These are phyloP conservation scores for Stenocarpella maydis DNA, from an alignment of 2,329 filamentous ascomycete genomes.

Conservation along the genomic window DNA sequence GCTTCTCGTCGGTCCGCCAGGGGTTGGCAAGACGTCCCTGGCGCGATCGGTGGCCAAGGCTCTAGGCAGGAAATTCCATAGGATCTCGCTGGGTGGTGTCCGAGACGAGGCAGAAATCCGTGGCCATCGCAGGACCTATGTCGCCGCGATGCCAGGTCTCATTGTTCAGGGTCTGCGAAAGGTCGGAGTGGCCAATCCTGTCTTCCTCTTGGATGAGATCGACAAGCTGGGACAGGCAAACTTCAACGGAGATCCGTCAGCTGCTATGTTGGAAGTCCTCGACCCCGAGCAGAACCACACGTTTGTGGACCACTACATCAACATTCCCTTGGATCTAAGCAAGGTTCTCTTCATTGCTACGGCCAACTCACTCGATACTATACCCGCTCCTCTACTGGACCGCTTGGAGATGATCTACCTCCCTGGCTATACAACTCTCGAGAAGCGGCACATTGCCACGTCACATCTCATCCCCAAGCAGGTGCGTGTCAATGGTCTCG, in stretches of 20 bases:
- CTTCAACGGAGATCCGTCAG: slow-evolving; percentile 93
- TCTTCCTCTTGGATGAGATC: slow-evolving; percentile 95
- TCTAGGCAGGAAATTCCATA: slow-evolving; percentile 92
- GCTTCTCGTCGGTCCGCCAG: slow-evolving; percentile 90
- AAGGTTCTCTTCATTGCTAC: slow-evolving; percentile 98
- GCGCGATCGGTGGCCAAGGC: slow-evolving; percentile 93
- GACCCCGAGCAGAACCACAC: slow-evolving; percentile 97
- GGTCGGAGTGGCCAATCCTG: slow-evolving; percentile 93
- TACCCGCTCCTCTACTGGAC: slow-evolving; percentile 91
- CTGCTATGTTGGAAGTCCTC: slow-evolving; percentile 96
- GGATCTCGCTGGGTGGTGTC: slow-evolving; percentile 95
- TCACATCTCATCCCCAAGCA: slow-evolving; percentile 97
- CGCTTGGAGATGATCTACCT: slow-evolving; percentile 97
- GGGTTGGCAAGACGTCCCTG: slow-evolving; percentile 94
- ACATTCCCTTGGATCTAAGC: slow-evolving; percentile 93
- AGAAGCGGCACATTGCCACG: slow-evolving; percentile 94
- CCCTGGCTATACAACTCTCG: slow-evolving; percentile 93
- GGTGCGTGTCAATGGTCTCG: slow-evolving; percentile 86
- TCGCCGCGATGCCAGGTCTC: slow-evolving; percentile 97
- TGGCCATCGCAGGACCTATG: slow-evolving; percentile 93
- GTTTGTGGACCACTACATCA: slow-evolving; percentile 96
- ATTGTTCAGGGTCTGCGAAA: slow-evolving; percentile 95
- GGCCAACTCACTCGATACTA: slow-evolving; percentile 93
- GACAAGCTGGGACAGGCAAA: slow-evolving; percentile 94
- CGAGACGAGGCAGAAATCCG: slow-evolving; percentile 96